These are phyloP conservation scores for Saccharomyces hybrid DNA, from an alignment of 1,139 yeast species.

Conservation along the genomic window DNA sequence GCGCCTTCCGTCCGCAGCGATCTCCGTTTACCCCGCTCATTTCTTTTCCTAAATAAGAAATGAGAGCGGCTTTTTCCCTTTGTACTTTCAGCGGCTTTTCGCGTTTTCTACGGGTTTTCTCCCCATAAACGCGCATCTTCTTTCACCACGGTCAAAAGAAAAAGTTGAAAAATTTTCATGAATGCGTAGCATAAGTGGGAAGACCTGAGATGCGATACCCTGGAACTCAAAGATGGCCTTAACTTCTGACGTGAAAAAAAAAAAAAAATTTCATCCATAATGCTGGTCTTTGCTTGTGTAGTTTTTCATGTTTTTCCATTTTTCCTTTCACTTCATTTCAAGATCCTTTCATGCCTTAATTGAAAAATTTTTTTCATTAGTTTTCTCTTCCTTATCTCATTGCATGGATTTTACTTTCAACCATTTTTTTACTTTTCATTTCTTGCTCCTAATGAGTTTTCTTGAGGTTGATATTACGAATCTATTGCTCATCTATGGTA, in stretches of 20 bases:
- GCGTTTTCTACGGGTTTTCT: background rate
- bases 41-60: conserved; percentile 1
- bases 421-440: background rate
- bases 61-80: background rate
- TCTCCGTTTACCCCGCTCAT: background rate
- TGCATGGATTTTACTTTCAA: background rate
- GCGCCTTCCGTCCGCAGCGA: background rate
- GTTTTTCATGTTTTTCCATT: background rate
- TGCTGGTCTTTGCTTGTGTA: background rate
- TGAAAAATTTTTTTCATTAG: background rate
- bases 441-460: background rate
- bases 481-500: background rate
- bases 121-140: background rate
- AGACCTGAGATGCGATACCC: background rate
- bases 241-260: background rate
- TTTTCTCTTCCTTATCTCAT: background rate
- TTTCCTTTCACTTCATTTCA: background rate
- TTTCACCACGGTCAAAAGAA: background rate
- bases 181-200: background rate
- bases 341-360: background rate
- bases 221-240: background rate
- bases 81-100: background rate
- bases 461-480: background rate
- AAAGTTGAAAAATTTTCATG: background rate
- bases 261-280: background rate